phyloP scores from a whole-genome alignment of 106 monocot species.

The Allium cepa region DNA sequence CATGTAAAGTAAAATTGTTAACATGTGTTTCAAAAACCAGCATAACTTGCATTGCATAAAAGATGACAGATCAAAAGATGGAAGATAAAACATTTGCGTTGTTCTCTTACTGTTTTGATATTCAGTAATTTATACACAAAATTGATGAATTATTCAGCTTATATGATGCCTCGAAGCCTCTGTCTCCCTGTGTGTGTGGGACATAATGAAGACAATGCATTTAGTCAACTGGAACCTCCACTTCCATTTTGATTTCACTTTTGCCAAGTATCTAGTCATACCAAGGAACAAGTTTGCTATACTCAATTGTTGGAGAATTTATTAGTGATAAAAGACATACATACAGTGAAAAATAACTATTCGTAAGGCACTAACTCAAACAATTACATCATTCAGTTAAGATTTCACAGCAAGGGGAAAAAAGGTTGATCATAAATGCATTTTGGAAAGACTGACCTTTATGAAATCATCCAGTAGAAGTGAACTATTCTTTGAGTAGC shows the following conservation, averaged over 20 bases:
- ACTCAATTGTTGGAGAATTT: not conserved
- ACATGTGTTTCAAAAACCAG: too few species aligned
- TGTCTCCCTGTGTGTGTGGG: too few species aligned
- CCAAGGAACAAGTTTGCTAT: too few species aligned
- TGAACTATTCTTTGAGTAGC: constrained; percentile 34
- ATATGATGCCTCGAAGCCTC: too few species aligned
- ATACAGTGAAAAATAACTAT: not conserved
- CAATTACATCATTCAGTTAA: not conserved
- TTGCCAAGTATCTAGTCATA: constrained; percentile 29
- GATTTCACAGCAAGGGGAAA: not conserved
- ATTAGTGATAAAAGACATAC: not conserved
- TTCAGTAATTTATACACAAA: too few species aligned
- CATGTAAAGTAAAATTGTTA: too few species aligned
- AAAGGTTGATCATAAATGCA: not conserved
- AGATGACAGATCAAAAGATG: too few species aligned
- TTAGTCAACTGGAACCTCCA: constrained; percentile 47
- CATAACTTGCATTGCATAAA: too few species aligned
- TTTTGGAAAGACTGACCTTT: constrained; percentile 19
- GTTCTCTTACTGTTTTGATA: too few species aligned
- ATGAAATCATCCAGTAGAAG: constrained; percentile 48
- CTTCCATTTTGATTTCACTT: constrained; percentile 46
- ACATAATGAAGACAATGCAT: not conserved
- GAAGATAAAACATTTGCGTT: too few species aligned
- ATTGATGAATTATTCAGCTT: too few species aligned
- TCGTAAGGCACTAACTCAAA: not conserved